A percentile compares a stretch with the other conserved stretches of the same genome.
Conservation (phyloP, 352 stramenopile species). For the Phytopythium mirpurense region DNA sequence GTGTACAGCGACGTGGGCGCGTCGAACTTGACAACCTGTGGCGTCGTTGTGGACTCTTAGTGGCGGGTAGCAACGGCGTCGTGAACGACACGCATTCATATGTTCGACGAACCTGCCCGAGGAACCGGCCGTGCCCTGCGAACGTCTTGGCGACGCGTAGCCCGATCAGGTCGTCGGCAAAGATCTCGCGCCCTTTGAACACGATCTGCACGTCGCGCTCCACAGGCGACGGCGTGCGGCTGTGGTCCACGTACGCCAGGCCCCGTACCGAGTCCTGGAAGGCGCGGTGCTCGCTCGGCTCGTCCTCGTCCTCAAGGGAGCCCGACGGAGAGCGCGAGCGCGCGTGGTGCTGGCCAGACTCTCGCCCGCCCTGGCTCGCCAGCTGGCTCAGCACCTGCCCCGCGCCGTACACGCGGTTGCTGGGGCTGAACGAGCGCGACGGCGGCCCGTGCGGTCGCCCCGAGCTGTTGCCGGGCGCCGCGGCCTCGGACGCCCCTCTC, state of each 20-base stretch:
- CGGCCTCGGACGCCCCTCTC: neutral
- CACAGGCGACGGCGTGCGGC: conserved; percentile 23
- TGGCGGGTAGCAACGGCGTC: too few species aligned
- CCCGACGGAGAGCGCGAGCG: neutral
- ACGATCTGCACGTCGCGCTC: conserved; percentile 52
- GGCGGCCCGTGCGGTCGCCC: neutral
- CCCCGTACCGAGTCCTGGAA: conserved; percentile 9
- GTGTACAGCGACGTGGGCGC: conserved; percentile 60
- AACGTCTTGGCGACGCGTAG: conserved; percentile 84
- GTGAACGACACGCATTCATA: too few species aligned
- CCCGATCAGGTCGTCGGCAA: conserved; percentile 70
- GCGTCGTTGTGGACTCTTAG: neutral
- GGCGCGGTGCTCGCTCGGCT: neutral
- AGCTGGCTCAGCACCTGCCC: neutral
- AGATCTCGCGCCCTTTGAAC: conserved; percentile 71
- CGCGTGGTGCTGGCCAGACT: neutral
- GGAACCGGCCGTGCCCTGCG: conserved; percentile 66
- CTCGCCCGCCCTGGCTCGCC: neutral
- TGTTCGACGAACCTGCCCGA: conserved; percentile 67
- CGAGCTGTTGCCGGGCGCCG: neutral
- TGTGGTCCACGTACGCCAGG: neutral
- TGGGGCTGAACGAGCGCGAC: neutral
- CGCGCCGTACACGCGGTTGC: neutral
- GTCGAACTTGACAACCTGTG: conserved; percentile 78
- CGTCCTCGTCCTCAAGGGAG: neutral